Conservation (phyloP, 2,329 filamentous ascomycete genomes). For the Hymenoscyphus linearis region DNA sequence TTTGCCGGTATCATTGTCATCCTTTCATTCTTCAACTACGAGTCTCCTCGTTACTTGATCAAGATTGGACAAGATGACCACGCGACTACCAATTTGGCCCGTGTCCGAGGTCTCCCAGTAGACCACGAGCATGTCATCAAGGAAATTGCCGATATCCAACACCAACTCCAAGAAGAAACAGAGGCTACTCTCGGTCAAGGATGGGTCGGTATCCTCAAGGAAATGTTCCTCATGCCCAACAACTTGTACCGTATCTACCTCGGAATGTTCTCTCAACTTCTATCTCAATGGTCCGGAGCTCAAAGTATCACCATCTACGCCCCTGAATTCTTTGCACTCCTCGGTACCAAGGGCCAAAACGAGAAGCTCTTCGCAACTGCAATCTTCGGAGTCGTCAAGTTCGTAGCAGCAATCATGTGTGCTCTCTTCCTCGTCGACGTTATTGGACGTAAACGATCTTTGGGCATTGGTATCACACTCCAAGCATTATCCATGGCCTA, state of each 20-base stretch:
- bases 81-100: slow-evolving; percentile 50
- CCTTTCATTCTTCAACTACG: slow-evolving; percentile 62
- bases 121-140: slow-evolving; percentile 56
- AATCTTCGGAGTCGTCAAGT: slow-evolving; percentile 72
- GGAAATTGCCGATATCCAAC: slow-evolving; percentile 61
- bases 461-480: slow-evolving; percentile 54
- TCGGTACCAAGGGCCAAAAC: slow-evolving; percentile 62
- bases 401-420: slow-evolving; percentile 60
- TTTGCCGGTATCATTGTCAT: slow-evolving; percentile 68
- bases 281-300: slow-evolving; percentile 70
- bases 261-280: slow-evolving; percentile 61
- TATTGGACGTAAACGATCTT: slow-evolving; percentile 66
- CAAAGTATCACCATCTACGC: slow-evolving; percentile 74
- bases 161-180: slow-evolving; percentile 62
- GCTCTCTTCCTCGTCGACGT: slow-evolving; percentile 76
- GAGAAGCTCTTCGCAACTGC: slow-evolving; percentile 69
- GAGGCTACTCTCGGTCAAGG: slow-evolving; percentile 64
- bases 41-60: slow-evolving; percentile 67
- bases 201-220: slow-evolving; percentile 60
- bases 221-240: slow-evolving; percentile 60
- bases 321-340: slow-evolving; percentile 64
- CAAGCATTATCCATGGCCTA: slow-evolving; percentile 59
- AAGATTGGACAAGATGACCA: slow-evolving; percentile 55
- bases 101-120: slow-evolving; percentile 52
- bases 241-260: slow-evolving; percentile 72